Evolutionary conservation across 352 stramenopile genomes (phyloP), one percentile per base, ranked within the genome.

Genomic region (Globisporangium sylvaticum): DNA sequence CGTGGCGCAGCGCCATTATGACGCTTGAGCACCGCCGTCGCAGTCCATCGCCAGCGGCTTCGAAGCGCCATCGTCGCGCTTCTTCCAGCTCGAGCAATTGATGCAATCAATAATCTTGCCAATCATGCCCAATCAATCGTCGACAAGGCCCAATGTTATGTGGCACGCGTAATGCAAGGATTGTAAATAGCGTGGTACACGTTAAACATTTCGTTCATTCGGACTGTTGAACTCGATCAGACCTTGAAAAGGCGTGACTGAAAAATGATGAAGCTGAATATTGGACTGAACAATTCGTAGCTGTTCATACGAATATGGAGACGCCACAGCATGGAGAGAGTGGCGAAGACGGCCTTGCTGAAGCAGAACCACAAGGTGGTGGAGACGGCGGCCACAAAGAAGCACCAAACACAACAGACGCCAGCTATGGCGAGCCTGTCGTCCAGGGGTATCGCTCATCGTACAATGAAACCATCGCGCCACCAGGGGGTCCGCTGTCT

Each of bases 381-480:
- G 37, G 57, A 18, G 61, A 27, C 9, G 58, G 39, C 8, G 7
- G 60, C 6, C 5, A 44, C 46, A 62, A 42, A 9, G 55, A 31
- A 34, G n/a, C 55, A 20, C 32, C 54, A 15, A 27, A 4, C n/a
- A 29, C 63, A 10, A 25, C n/a, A 14, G 55, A 31, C 31, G 20
- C 31, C 52, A 39, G 8, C 32, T 46, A 64, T 24, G 55, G 9
- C 10, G n/a, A 52, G 27, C 59, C 65, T 6, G 18, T 68, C 0
- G 68, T 75, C 27, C 80, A 89, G 27, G 71, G 64, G 14, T 87
- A 89, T 32, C 74, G 77, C 12, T 74, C 78, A 4, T 67, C 73
- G 34, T 87, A 75, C 66, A 87, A 87, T 59, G 80, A 83, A 72
- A 85, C 78, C n/a, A 77, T 89, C 53, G 76, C 78, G 34, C 73